A percentile compares a stretch with the other conserved stretches of the same genome.
These are phyloP conservation scores for Pascua guehoae DNA, from an alignment of 1,284 basidiomycete genomes.

Conservation along the genomic window DNA sequence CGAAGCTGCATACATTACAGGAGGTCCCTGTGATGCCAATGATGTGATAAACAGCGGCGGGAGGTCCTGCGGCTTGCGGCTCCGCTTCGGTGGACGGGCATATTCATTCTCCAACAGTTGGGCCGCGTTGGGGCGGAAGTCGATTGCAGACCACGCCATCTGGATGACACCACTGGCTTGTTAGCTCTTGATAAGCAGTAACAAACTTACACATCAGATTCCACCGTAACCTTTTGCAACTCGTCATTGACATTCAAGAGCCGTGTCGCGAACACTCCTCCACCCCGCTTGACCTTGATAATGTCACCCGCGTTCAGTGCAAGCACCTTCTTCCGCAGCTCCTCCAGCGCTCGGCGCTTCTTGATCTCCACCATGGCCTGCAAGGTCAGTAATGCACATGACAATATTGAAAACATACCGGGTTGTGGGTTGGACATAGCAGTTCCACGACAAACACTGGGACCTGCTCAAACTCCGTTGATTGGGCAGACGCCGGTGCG, in stretches of 20 bases:
- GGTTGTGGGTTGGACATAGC: constrained; percentile 76
- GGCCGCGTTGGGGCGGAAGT: constrained; percentile 10
- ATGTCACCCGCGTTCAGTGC: constrained; percentile 64
- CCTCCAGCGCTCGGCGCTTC: constrained; percentile 60
- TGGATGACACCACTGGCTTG: neutral
- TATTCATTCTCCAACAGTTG: constrained; percentile 21
- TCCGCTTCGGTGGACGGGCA: constrained; percentile 15
- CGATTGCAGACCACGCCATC: constrained; percentile 13
- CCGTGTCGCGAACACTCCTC: constrained; percentile 75
- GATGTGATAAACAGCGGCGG: neutral
- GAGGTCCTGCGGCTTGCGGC: constrained; percentile 9
- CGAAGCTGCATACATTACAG: too few species aligned
- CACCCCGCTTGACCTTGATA: constrained; percentile 72
- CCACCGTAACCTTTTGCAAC: constrained; percentile 55
- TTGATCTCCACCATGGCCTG: constrained; percentile 57
- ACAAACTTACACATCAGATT: too few species aligned
- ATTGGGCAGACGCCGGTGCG: neutral
- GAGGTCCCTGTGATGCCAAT: too few species aligned
- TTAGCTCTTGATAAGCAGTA: too few species aligned
- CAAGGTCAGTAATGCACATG: too few species aligned
- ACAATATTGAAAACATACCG: constrained; percentile 28
- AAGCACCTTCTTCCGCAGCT: constrained; percentile 58
- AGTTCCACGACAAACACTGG: constrained; percentile 62
- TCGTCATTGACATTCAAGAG: constrained; percentile 66
- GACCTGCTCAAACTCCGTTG: constrained; percentile 50